Evolutionary conservation across 306 rosid genomes (phyloP), one percentile per base, ranked within the genome.

Genomic region (Psophocarpus tetragonolobus): DNA sequence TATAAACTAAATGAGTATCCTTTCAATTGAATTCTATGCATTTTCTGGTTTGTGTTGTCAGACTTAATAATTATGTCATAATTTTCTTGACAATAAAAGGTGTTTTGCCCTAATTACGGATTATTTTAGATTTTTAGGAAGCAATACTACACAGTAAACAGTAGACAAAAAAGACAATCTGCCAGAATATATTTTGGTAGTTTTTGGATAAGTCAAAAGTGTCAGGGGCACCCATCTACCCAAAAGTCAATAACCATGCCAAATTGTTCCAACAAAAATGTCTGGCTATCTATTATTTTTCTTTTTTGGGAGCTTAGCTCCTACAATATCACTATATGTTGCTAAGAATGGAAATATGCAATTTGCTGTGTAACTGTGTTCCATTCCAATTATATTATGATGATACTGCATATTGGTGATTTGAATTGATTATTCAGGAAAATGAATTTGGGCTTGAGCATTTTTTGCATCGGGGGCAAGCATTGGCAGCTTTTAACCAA

Each of bases 391-490:
- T 58, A 38, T 79, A 30, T 65, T 69, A 61, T 73, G 18, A n/a
- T n/a, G n/a, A 38, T 68, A 36, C 54, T 69, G 47, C 64, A 84
- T 74, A 50, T 50, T 41, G 63, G 68, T 65, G 42, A 62, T 26
- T 78, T 79, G 63, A 26, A 32, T 80, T 80, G 58, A 44, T 77
- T 80, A 73, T 83, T 86, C 84, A 94, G 98, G 97, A 88, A 82
- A 87, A 85, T 82, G 93, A 89, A 67, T 87, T 87, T 82, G 97
- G 97, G 61, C 83, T 92, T 62, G 98, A 94, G 86, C 98, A 94
- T 82, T 91, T 92, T 85, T 88, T 94, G 84, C 93, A 92, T 78
- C 96, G 98, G 51, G 97, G 98, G 72, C 94, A 93, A 73, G 92
- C 97, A 5, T 73, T 94, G 76, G 89, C 97, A 50, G 94, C 97